These are phyloP conservation scores for Cytospora paraplurivora DNA, from an alignment of 2,329 filamentous ascomycete genomes.

Conservation along the genomic window DNA sequence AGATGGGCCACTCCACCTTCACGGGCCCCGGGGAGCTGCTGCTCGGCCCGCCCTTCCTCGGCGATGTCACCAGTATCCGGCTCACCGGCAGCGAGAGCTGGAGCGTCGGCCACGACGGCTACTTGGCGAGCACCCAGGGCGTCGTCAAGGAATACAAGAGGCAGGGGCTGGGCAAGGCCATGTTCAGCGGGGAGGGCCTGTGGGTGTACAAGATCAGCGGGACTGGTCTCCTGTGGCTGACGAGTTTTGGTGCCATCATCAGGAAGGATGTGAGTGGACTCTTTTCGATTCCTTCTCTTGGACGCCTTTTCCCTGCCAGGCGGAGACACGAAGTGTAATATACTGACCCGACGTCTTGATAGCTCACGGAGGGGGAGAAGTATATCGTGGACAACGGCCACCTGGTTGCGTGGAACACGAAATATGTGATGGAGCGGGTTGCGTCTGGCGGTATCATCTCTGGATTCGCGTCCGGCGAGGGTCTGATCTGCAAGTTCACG, in stretches of 20 bases:
- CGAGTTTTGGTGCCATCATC: slow-evolving; percentile 93
- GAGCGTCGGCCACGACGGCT: slow-evolving; percentile 85
- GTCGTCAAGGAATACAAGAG: slow-evolving; percentile 84
- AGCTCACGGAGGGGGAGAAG: slow-evolving; percentile 70
- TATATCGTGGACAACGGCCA: slow-evolving; percentile 95
- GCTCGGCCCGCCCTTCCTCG: slow-evolving; percentile 47
- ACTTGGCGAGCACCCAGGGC: slow-evolving; percentile 83
- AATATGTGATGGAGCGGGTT: slow-evolving; percentile 88
- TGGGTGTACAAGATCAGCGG: slow-evolving; percentile 89
- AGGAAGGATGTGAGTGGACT: slow-evolving; percentile 78
- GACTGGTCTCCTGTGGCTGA: slow-evolving; percentile 81
- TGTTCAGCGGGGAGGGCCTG: slow-evolving; percentile 91
- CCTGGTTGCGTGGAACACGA: slow-evolving; percentile 94
- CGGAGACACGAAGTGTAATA: slow-evolving; percentile 24
- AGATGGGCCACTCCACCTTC: slow-evolving; percentile 76
- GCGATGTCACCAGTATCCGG: slow-evolving; percentile 53
- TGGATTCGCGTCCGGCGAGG: slow-evolving; percentile 78
- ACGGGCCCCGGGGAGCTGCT: slow-evolving; percentile 91
- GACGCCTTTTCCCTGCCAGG: background rate
- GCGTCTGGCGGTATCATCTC: slow-evolving; percentile 92
- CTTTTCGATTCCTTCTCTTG: background rate
- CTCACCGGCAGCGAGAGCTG: slow-evolving; percentile 73
- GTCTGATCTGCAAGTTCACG: slow-evolving; percentile 91
- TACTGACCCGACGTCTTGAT: slow-evolving; percentile 13
- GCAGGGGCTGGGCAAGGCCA: slow-evolving; percentile 83